These are phyloP conservation scores for Neopestalotiopsis clavispora DNA, from an alignment of 2,329 filamentous ascomycete species.

Conservation along the genomic window DNA sequence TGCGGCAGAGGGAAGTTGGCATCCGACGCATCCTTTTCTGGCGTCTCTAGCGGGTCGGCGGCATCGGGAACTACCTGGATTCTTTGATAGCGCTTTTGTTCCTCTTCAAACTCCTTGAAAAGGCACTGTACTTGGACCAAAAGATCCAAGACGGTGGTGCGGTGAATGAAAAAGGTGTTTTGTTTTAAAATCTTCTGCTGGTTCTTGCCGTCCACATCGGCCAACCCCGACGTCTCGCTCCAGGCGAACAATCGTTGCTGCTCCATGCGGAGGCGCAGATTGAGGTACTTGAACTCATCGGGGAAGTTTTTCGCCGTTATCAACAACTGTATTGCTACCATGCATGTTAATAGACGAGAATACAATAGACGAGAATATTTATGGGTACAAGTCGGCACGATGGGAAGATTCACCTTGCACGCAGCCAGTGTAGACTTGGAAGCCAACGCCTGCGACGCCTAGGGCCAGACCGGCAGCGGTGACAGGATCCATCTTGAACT, in stretches of 20 bases:
- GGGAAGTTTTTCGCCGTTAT: conserved; percentile 52
- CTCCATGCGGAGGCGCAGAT: conserved; percentile 53
- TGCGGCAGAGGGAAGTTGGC: conserved; percentile 50
- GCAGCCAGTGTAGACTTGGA: conserved; percentile 52
- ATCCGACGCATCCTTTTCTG: conserved; percentile 48
- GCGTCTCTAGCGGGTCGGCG: conserved; percentile 39
- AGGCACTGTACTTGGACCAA: conserved; percentile 52
- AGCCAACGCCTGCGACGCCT: conserved; percentile 49
- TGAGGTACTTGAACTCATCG: conserved; percentile 53
- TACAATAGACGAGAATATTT: not conserved
- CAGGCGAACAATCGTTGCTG: conserved; percentile 55
- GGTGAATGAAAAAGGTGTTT: conserved; percentile 53
- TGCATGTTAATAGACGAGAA: not conserved
- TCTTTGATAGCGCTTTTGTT: conserved; percentile 44
- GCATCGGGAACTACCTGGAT: conserved; percentile 40
- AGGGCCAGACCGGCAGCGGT: conserved; percentile 47
- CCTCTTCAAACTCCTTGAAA: conserved; percentile 50
- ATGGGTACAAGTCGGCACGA: not conserved
- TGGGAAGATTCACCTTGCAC: conserved; percentile 42
- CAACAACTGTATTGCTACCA: conserved; percentile 51
- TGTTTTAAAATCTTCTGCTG: conserved; percentile 47
- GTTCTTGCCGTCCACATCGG: conserved; percentile 48
- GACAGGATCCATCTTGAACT: conserved; percentile 46
- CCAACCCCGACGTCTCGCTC: conserved; percentile 53
- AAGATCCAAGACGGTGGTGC: conserved; percentile 53